Conservation (phyloP, 2,329 filamentous ascomycete species). For the Hymenoscyphus fraxineus region DNA sequence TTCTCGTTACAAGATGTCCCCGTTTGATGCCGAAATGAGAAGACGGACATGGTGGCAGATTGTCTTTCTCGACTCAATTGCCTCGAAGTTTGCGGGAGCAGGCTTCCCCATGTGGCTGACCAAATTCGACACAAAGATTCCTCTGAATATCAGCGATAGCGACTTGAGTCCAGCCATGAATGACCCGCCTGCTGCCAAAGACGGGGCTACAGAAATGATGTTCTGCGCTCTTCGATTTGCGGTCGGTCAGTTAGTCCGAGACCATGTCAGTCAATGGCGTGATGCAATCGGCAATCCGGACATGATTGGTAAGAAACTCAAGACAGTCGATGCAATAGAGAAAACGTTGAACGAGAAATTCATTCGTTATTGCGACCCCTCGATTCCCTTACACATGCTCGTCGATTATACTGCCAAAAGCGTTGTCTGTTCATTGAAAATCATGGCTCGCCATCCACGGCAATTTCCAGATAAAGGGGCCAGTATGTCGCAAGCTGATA, state of each 20-base stretch:
- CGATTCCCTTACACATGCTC: conserved; percentile 38
- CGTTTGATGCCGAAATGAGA: conserved; percentile 58
- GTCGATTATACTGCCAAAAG: conserved; percentile 29
- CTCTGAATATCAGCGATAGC: conserved; percentile 53
- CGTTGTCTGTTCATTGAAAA: conserved; percentile 32
- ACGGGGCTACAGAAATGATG: conserved; percentile 46
- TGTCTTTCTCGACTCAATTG: conserved; percentile 55
- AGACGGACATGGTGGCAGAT: conserved; percentile 62
- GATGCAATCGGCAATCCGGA: conserved; percentile 9
- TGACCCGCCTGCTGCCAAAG: conserved; percentile 40
- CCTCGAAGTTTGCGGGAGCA: conserved; percentile 52
- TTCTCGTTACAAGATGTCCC: conserved; percentile 35
- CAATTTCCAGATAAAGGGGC: conserved; percentile 31
- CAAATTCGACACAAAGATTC: conserved; percentile 46
- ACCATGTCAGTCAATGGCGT: conserved; percentile 9
- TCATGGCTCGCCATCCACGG: conserved; percentile 35
- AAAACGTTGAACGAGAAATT: conserved; percentile 39
- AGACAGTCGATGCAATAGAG: conserved; percentile 31
- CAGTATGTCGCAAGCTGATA: conserved; percentile 33
- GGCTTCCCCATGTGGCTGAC: conserved; percentile 38
- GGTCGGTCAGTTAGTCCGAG: conserved; percentile 30
- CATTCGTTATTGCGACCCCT: conserved; percentile 40
- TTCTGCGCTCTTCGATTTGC: conserved; percentile 38
- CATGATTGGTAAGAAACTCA: conserved; percentile 26
- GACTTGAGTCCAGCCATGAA: conserved; percentile 45